Percentiles rank a stretch among this genome's conserved stretches.
These are phyloP conservation scores for Phylloporus sp. DNA, from an alignment of 1,284 basidiomycete genomes.

Conservation along the genomic window DNA sequence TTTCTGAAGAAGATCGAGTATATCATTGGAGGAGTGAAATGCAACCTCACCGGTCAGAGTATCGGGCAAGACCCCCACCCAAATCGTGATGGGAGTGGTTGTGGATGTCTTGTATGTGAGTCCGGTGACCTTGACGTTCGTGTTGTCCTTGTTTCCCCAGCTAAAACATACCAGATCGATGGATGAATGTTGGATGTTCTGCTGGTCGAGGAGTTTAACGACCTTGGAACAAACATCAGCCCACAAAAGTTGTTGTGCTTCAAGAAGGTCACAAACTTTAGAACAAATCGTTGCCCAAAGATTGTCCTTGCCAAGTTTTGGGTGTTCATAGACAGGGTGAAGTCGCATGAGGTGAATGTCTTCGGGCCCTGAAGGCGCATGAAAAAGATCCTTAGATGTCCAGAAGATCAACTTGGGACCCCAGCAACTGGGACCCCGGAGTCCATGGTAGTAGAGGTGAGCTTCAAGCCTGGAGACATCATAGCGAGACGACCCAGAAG, in stretches of 20 bases:
- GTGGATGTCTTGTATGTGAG: too few species aligned
- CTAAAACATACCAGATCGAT: conserved; percentile 4
- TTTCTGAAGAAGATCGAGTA: conserved; percentile 24
- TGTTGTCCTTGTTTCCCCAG: background rate
- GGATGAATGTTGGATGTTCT: background rate
- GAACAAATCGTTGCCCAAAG: background rate
- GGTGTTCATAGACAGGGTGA: background rate
- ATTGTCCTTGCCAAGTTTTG: background rate
- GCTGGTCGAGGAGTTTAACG: background rate
- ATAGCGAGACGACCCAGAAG: background rate
- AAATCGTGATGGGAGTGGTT: conserved; percentile 33
- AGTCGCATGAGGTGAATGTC: background rate
- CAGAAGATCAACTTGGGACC: background rate
- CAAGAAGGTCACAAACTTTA: conserved; percentile 2
- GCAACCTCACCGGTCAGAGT: conserved; percentile 31
- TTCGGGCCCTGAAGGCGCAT: background rate
- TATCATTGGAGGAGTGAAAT: conserved; percentile 24
- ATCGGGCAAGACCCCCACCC: conserved; percentile 38
- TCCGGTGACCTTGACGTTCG: too few species aligned
- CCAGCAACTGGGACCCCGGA: background rate
- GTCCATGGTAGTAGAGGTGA: background rate
- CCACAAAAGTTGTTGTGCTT: background rate
- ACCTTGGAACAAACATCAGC: conserved; percentile 3
- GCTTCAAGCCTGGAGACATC: background rate
- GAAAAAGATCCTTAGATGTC: background rate